Percentiles rank a stretch among this genome's conserved stretches.
phyloP scores from a whole-genome alignment of 2,329 filamentous ascomycete genomes.

The Arthrobotrys conoides region DNA sequence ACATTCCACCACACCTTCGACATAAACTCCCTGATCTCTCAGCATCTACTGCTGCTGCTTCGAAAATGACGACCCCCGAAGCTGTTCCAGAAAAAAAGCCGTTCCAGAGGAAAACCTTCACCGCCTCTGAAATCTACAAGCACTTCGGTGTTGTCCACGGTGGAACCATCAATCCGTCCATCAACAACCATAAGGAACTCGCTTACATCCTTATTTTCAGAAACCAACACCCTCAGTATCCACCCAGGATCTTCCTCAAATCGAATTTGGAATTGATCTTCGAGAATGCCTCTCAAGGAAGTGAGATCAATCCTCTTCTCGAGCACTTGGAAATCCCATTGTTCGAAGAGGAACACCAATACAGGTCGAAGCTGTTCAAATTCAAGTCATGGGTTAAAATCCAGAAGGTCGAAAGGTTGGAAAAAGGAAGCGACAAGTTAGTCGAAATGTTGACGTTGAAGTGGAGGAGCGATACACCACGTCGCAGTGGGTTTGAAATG shows the following conservation, averaged over 20 bases:
- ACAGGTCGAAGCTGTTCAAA: slow-evolving; percentile 27
- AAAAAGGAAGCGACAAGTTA: slow-evolving; percentile 39
- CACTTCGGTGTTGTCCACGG: slow-evolving; percentile 62
- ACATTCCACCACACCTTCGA: slow-evolving; percentile 54
- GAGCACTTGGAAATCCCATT: slow-evolving; percentile 40
- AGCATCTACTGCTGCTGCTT: background rate
- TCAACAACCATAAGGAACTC: slow-evolving; percentile 62
- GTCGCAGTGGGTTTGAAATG: slow-evolving; percentile 44
- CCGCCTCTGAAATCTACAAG: slow-evolving; percentile 56
- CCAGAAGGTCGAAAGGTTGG: slow-evolving; percentile 37
- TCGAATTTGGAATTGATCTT: slow-evolving; percentile 63
- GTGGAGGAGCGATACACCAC: slow-evolving; percentile 54
- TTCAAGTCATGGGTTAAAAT: slow-evolving; percentile 56
- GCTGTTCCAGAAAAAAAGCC: background rate
- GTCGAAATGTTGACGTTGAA: slow-evolving; percentile 56
- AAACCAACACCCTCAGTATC: slow-evolving; percentile 62
- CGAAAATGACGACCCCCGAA: slow-evolving; percentile 3
- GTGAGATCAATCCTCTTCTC: slow-evolving; percentile 38
- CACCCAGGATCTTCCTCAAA: slow-evolving; percentile 63
- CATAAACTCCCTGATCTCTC: slow-evolving; percentile 3
- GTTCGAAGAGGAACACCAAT: slow-evolving; percentile 48
- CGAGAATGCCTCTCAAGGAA: slow-evolving; percentile 23
- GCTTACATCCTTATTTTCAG: slow-evolving; percentile 63
- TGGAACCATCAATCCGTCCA: slow-evolving; percentile 61
- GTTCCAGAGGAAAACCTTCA: slow-evolving; percentile 23